phyloP scores from a whole-genome alignment of 345 rosid species.

The Citrus mangshanensis region DNA sequence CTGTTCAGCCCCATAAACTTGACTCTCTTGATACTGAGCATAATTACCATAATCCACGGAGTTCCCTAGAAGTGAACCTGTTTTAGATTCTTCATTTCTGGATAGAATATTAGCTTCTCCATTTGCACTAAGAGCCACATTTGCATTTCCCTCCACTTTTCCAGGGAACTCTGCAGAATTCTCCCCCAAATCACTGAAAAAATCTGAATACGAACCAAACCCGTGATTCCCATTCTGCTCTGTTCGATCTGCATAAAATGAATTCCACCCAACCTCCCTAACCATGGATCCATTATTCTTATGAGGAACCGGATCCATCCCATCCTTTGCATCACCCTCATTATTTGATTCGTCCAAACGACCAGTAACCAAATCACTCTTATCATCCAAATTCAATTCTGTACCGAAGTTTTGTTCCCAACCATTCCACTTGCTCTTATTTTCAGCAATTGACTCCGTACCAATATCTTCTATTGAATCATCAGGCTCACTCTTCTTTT shows the following conservation, averaged over 20 bases:
- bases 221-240: constrained; percentile 46
- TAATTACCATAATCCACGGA: constrained; percentile 26
- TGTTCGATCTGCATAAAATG: constrained; percentile 59
- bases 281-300: constrained; percentile 46
- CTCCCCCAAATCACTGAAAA: constrained; percentile 57
- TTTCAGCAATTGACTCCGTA: neutral
- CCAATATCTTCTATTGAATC: neutral
- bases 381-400: neutral
- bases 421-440: neutral
- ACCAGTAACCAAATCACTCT: neutral
- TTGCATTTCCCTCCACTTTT: constrained; percentile 29
- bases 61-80: constrained; percentile 29
- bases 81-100: constrained; percentile 22
- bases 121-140: neutral
- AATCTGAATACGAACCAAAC: constrained; percentile 73
- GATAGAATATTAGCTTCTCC: constrained; percentile 16
- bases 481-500: neutral
- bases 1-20: constrained; percentile 31
- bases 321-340: constrained; percentile 17
- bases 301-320: constrained; percentile 19
- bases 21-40: constrained; percentile 35
- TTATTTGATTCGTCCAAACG: constrained; percentile 15
- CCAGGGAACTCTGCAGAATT: constrained; percentile 37
- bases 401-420: neutral
- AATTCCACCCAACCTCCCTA: constrained; percentile 89